Conservation (phyloP, 2,329 filamentous ascomycete genomes). For the Apiospora sp. region DNA sequence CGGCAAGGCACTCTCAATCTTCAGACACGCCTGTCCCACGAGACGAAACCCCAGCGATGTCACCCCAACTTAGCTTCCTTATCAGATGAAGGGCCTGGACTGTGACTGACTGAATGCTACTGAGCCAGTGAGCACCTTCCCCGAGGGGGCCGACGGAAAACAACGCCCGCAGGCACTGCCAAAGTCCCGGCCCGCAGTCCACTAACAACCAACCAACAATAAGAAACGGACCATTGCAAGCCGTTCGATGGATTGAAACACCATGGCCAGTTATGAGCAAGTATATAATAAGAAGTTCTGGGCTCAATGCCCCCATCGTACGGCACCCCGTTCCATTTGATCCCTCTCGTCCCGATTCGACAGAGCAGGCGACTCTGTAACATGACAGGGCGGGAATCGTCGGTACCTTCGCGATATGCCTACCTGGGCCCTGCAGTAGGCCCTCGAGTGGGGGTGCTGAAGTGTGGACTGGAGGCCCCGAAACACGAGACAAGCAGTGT, state of each 20-base stretch:
- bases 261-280: not conserved
- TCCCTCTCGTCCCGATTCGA: not conserved
- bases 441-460: not conserved
- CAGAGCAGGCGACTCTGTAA: not conserved
- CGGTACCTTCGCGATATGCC: not conserved
- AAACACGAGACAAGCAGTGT: slow-evolving; percentile 18
- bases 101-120: not conserved
- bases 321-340: not conserved
- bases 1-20: not conserved
- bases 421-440: not conserved
- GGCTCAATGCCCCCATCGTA: slow-evolving; percentile 13
- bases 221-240: not conserved
- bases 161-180: not conserved
- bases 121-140: not conserved
- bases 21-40: slow-evolving; percentile 6
- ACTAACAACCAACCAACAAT: not conserved
- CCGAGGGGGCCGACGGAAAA: not conserved
- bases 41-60: slow-evolving; percentile 8
- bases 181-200: slow-evolving; percentile 14
- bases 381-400: not conserved
- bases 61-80: not conserved
- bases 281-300: not conserved
- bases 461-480: not conserved
- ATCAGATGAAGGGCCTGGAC: not conserved
- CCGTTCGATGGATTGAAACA: slow-evolving; percentile 14